phyloP scores from a whole-genome alignment of 2,329 filamentous ascomycete species.

The Trichoderma hamatum region DNA sequence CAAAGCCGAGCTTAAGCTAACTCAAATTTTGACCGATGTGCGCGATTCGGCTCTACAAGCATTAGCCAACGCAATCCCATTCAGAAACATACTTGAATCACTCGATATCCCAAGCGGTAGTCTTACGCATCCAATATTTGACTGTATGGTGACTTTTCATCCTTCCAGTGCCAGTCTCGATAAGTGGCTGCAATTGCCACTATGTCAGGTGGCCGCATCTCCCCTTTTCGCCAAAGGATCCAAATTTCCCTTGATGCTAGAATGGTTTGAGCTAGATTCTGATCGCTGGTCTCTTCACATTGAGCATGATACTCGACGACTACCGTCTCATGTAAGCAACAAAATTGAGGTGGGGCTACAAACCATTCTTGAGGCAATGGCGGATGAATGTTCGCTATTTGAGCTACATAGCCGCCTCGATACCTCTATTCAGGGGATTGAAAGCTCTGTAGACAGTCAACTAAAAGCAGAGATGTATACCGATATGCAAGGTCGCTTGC shows the following conservation, averaged over 20 bases:
- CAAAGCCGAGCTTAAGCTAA: background rate
- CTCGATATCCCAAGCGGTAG: constrained; percentile 7
- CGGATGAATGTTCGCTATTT: background rate
- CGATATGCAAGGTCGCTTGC: background rate
- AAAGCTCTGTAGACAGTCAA: background rate
- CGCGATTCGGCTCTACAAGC: constrained; percentile 8
- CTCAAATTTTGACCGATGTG: background rate
- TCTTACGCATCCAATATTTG: constrained; percentile 21
- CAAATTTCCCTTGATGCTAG: constrained; percentile 25
- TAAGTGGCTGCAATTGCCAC: constrained; percentile 18
- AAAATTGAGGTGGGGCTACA: constrained; percentile 1
- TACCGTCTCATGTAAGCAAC: background rate
- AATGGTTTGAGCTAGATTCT: constrained; percentile 22
- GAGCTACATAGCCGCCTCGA: background rate
- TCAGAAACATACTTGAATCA: constrained; percentile 6
- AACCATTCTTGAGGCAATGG: background rate
- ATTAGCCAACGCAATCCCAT: constrained; percentile 12
- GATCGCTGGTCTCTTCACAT: constrained; percentile 22
- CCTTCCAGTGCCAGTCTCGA: constrained; percentile 4
- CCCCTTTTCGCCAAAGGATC: constrained; percentile 22
- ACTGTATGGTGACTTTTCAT: constrained; percentile 27
- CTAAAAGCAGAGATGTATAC: background rate
- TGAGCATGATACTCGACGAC: constrained; percentile 19
- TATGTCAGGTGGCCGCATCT: background rate
- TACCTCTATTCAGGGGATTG: background rate